These are phyloP conservation scores for Parathielavia appendiculata DNA, from an alignment of 495 filamentous ascomycete genomes.

Conservation along the genomic window DNA sequence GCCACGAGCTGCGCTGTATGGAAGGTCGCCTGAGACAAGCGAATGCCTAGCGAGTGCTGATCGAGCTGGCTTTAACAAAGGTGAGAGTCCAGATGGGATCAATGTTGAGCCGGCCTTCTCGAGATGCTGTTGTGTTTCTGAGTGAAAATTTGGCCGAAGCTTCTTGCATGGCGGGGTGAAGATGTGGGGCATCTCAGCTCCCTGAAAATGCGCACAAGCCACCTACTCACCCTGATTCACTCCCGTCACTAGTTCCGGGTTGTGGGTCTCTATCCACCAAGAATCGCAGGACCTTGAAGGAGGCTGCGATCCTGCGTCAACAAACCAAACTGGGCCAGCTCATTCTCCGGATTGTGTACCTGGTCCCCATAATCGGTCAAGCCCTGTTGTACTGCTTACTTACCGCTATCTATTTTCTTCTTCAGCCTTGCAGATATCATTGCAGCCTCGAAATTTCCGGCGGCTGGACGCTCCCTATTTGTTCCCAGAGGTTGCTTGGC, in stretches of 20 bases:
- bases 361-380: not conserved
- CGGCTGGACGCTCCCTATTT: not conserved
- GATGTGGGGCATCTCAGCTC: constrained; percentile 3
- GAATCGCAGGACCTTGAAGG: too few relatives aligned
- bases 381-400: not conserved
- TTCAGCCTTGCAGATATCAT: too few relatives aligned
- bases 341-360: too few relatives aligned
- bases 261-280: too few relatives aligned
- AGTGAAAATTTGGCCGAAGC: constrained; percentile 16
- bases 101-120: not conserved
- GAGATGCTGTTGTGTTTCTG: not conserved
- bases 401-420: not conserved
- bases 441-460: not conserved
- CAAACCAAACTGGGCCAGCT: too few relatives aligned
- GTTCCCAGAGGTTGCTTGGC: not conserved
- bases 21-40: constrained; percentile 6
- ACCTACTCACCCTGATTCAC: not conserved
- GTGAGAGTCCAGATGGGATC: not conserved
- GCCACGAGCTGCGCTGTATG: constrained; percentile 24
- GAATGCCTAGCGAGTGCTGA: constrained; percentile 5
- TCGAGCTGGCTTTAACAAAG: not conserved
- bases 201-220: constrained; percentile 3
- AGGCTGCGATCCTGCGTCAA: too few relatives aligned
- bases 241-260: too few relatives aligned
- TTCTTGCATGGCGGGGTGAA: constrained; percentile 11